Percentiles rank a stretch among this genome's conserved stretches.
Evolutionary conservation across 257 asterid species (phyloP).

Genomic region (Fraxinus quadrangulata): DNA sequence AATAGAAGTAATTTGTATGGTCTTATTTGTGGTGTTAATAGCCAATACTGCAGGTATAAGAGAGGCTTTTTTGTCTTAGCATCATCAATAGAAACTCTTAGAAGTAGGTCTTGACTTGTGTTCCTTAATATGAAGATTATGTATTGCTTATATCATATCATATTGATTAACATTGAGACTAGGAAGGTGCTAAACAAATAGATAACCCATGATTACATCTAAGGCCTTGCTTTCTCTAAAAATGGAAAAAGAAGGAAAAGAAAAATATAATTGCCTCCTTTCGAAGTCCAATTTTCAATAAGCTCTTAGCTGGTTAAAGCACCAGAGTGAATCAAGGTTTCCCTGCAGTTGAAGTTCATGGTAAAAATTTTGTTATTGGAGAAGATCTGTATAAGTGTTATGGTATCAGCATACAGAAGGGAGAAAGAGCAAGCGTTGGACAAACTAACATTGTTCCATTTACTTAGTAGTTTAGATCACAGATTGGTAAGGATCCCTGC

Average conservation of each 20-base stretch:
- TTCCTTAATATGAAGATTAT: slow-evolving; percentile 7
- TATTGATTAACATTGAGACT: not conserved
- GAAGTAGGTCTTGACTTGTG: not conserved
- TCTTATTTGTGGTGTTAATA: not conserved
- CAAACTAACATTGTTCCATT: not conserved
- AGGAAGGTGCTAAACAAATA: slow-evolving; percentile 12
- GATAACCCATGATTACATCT: slow-evolving; percentile 1
- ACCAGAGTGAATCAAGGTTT: not conserved
- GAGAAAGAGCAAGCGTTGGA: not conserved
- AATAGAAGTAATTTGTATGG: not conserved
- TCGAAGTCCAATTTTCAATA: not conserved
- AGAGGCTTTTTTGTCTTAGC: not conserved
- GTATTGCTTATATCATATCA: not conserved
- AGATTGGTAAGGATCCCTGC: not conserved
- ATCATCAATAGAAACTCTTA: not conserved
- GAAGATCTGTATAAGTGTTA: not conserved
- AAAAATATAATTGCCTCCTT: not conserved
- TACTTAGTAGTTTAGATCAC: not conserved
- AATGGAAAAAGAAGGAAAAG: not conserved
- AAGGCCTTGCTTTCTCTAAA: not conserved
- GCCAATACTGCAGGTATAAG: not conserved
- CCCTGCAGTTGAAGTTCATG: not conserved
- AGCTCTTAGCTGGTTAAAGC: not conserved
- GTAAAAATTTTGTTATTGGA: not conserved
- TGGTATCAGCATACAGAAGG: not conserved